Evolutionary conservation across 768 basidiomycete genomes (phyloP), one percentile per base, ranked within the genome.

Genomic region (Serendipita sp.): DNA sequence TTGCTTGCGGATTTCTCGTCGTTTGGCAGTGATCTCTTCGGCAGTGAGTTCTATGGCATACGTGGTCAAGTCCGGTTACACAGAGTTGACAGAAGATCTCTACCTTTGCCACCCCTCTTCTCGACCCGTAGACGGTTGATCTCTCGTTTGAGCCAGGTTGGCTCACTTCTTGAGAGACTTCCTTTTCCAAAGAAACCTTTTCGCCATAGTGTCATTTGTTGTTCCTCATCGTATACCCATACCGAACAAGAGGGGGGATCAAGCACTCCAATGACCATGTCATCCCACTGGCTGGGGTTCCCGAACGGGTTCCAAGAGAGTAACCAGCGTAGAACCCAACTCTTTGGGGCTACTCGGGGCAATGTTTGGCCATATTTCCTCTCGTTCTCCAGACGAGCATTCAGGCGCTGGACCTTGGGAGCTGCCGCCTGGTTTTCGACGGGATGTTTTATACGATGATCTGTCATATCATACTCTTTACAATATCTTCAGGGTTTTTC

Each of bases 171-270:
- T 45, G 91, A 94, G 63, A 99, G 77, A 71, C 89, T 88, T 0
- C 96, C 96, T 74, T 99, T 99, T 28, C 96, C 96, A 73, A 98
- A 99, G 76, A 98, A 97, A 0, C 96, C 96, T 66, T 88, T 76
- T 52, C 82, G 78, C 89, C 96, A 99, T 44, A 98, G 78, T 3
- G 85, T 75, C 68, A 78, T 78, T 48, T 84, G 83, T 71, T 92
- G 83, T 28, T 74, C 78, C 32, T 77, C 73, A 65, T 85, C 79
- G 0, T 80, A 76, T 2, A 98, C 79, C 92, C 92, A 96, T 7
- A 97, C 88, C 0, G 89, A 90, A n/a, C 84, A 83, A 15, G 93
- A 92, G 1, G 80, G 70, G 3, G 80, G 74, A 71, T 98, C 95
- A 67, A 89, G 86, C 5, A 84, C 72, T 5, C 90, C 93, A 82